Evolutionary conservation across 2,329 filamentous ascomycete species (phyloP), one percentile per base, ranked within the genome.

Genomic region (Dactylellina drechsleri): DNA sequence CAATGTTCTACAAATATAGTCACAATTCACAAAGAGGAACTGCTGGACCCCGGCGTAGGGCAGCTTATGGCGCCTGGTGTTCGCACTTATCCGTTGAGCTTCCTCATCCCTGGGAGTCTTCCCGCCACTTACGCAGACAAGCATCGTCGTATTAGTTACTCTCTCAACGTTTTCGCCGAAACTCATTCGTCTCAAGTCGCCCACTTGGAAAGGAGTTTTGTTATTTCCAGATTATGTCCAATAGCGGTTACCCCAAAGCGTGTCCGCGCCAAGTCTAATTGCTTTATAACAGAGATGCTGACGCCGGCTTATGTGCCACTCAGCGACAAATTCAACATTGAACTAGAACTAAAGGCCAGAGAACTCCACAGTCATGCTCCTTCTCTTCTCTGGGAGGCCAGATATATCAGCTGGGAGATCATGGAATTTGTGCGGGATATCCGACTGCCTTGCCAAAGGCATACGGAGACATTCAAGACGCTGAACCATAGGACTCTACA

Each of bases 401-500:
- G 45, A n/a, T 2, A 6, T 1, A 62, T 62, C 18, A 62, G 8
- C 1, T 62, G 58, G 58, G 58, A 62, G n/a, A 50, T 62, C 36
- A 8, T 62, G 43, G 58, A 62, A 40, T 62, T 43, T 26, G 26
- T 20, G 15, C 43, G 52, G 20, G 58, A 62, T 41, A 28, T 62
- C 5, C 58, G 45, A 1, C 28, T 62, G n/a, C 58, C 58, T 36
- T 62, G 58, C 47, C 43, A 20, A 4, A 6, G 52, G 16, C 58
- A 62, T 16, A 23, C 58, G 13, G 58, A 52, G 4, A 20, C 31
- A 15, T 62, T 62, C 45, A 50, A 40, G 20, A 26, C 50, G 5
- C 31, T 36, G 8, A 18, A 49, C 20, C 45, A 23, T 6, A 50
- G 43, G 10, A 18, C 58, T 1, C 45, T 62, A 8, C 18, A 40